A percentile compares a stretch with the other conserved stretches of the same genome.
Evolutionary conservation across 805 yeast genomes (phyloP).

Genomic region (Wickerhamiella australiensis): DNA sequence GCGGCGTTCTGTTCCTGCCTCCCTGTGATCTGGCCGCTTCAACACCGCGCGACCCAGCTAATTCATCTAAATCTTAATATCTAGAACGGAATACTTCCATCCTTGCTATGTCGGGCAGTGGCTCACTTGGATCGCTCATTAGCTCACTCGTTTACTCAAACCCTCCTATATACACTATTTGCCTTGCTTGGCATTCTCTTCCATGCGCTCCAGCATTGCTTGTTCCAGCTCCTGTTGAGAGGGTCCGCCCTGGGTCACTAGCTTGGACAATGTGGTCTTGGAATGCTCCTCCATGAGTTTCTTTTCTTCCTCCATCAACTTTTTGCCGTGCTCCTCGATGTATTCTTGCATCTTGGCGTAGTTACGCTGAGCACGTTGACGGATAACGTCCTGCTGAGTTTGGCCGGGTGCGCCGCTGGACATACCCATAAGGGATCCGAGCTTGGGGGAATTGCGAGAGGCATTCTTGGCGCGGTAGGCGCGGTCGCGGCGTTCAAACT

Average conservation of each 20-base stretch:
- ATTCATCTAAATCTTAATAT: too few relatives aligned
- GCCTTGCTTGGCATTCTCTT: slow-evolving; percentile 12
- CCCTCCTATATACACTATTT: slow-evolving; percentile 17
- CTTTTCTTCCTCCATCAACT: slow-evolving; percentile 39
- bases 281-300: slow-evolving; percentile 58
- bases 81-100: too few relatives aligned
- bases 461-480: slow-evolving; percentile 44
- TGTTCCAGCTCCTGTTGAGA: slow-evolving; percentile 28
- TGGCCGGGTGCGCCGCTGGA: slow-evolving; percentile 37
- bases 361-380: slow-evolving; percentile 86
- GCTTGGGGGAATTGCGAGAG: slow-evolving; percentile 34
- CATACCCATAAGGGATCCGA: slow-evolving; percentile 54
- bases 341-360: slow-evolving; percentile 72
- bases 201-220: slow-evolving; percentile 17
- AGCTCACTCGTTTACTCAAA: too few relatives aligned
- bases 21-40: too few relatives aligned
- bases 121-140: too few relatives aligned
- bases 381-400: slow-evolving; percentile 77
- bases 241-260: slow-evolving; percentile 55
- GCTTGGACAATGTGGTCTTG: slow-evolving; percentile 69
- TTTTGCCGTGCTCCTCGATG: slow-evolving; percentile 65
- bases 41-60: too few relatives aligned
- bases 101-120: too few relatives aligned
- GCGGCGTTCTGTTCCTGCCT: too few relatives aligned
- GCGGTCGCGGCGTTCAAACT: slow-evolving; percentile 67